A percentile compares a stretch with the other conserved stretches of the same genome.
These are phyloP conservation scores for Canavalia gladiata DNA, from an alignment of 306 rosid genomes.

Conservation along the genomic window DNA sequence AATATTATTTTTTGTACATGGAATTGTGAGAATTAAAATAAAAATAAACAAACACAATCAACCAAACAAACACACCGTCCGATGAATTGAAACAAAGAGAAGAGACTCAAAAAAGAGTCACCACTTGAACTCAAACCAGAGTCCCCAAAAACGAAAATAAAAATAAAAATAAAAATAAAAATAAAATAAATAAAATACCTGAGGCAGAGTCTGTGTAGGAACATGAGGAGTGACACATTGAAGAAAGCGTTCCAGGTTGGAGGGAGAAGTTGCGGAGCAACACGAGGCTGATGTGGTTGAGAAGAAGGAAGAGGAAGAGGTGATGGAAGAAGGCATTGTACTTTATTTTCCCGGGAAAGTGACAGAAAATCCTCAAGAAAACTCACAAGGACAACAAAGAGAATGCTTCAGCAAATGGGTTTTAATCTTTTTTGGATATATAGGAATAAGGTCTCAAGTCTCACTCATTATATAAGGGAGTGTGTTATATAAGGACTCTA, in stretches of 20 bases:
- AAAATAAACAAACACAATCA: not conserved
- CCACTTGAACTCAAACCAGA: not conserved
- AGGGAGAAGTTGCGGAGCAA: constrained; percentile 41
- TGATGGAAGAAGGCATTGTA: constrained; percentile 46
- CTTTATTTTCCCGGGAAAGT: constrained; percentile 39
- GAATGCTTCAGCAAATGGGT: constrained; percentile 12
- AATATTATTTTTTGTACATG: not conserved
- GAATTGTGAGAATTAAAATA: not conserved
- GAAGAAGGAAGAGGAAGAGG: constrained; percentile 8
- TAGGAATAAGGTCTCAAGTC: constrained; percentile 30
- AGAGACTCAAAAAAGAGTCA: not conserved
- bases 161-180: not conserved
- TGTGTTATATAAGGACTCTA: not conserved
- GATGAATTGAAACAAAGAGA: constrained; percentile 21
- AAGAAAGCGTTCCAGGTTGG: constrained; percentile 74
- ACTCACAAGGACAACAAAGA: not conserved
- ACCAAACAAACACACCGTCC: constrained; percentile 19
- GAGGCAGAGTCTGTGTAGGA: constrained; percentile 65
- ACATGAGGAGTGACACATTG: constrained; percentile 73
- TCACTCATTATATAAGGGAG: not conserved
- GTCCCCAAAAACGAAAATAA: not conserved
- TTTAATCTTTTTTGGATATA: not conserved
- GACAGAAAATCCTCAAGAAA: constrained; percentile 23
- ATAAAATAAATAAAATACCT: constrained; percentile 55
- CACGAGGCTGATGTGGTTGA: constrained; percentile 32